phyloP scores from a whole-genome alignment of 2,329 filamentous ascomycete genomes.

The Ophiostoma quercus region DNA sequence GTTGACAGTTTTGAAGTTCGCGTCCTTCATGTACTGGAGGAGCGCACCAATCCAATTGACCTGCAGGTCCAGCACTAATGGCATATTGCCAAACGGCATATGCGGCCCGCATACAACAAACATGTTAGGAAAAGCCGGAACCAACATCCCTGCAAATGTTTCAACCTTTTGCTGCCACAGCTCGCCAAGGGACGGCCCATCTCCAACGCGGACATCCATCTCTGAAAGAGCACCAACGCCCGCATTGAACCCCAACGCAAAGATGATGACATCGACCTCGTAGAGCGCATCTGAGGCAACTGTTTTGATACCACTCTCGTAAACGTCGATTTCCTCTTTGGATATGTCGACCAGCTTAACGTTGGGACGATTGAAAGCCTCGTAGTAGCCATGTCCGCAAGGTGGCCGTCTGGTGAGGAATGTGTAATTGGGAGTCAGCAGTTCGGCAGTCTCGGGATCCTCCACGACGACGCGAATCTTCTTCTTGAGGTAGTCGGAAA shows the following conservation, averaged over 20 bases:
- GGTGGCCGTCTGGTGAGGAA: constrained; percentile 44
- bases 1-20: constrained; percentile 22
- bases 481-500: constrained; percentile 32
- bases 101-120: constrained; percentile 26
- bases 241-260: constrained; percentile 36
- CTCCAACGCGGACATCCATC: constrained; percentile 32
- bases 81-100: constrained; percentile 21
- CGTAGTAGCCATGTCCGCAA: constrained; percentile 46
- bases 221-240: constrained; percentile 34
- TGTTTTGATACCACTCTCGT: constrained; percentile 37
- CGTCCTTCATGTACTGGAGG: constrained; percentile 21
- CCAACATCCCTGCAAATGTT: constrained; percentile 30
- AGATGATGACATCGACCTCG: constrained; percentile 38
- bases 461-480: constrained; percentile 37
- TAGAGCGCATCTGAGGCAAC: constrained; percentile 34
- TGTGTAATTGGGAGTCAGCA: constrained; percentile 39
- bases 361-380: constrained; percentile 43
- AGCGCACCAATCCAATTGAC: constrained; percentile 23
- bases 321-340: constrained; percentile 39
- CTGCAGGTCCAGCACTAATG: constrained; percentile 23
- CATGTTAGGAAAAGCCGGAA: constrained; percentile 26
- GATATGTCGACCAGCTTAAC: constrained; percentile 45
- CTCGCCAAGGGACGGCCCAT: constrained; percentile 31
- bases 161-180: constrained; percentile 32
- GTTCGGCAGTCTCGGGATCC: constrained; percentile 36